Evolutionary conservation across 345 rosid genomes (phyloP).

Genomic region (Hevea brasiliensis): DNA sequence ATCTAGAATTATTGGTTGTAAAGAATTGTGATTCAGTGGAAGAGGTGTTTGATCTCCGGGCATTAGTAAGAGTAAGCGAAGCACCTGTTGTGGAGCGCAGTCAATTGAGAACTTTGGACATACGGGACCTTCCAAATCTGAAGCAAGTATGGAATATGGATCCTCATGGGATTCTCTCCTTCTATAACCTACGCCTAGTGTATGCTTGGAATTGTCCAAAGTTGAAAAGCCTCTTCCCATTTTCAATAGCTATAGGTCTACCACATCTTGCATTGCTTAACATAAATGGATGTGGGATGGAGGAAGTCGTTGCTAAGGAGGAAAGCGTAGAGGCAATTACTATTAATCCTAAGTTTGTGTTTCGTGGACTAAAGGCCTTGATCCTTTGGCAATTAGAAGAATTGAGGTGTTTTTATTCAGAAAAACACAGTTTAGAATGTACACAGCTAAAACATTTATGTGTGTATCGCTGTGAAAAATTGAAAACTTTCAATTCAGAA

Average conservation of each 20-base stretch:
- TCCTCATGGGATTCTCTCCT: slow-evolving; percentile 8
- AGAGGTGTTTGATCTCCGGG: slow-evolving; percentile 17
- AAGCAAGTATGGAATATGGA: slow-evolving; percentile 16
- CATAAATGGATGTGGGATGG: neutral
- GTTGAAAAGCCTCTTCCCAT: slow-evolving; percentile 20
- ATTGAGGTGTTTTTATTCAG: too few species aligned
- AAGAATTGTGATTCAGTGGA: neutral
- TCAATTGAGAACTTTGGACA: neutral
- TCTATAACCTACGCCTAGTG: neutral
- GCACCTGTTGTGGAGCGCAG: too few species aligned
- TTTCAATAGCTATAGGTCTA: slow-evolving; percentile 12
- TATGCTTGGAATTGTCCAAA: neutral
- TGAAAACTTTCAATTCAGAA: neutral
- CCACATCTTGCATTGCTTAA: slow-evolving; percentile 13
- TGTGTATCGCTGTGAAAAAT: neutral
- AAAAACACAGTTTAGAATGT: slow-evolving; percentile 11
- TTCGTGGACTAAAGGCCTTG: slow-evolving; percentile 6
- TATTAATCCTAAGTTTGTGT: neutral
- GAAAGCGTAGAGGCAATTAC: slow-evolving; percentile 1
- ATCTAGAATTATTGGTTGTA: neutral
- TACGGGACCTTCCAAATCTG: neutral
- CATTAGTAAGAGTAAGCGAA: neutral
- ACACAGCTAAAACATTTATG: neutral
- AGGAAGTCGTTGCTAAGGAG: slow-evolving; percentile 18
- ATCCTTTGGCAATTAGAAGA: too few species aligned